Percentiles rank a stretch among this genome's conserved stretches.
Evolutionary conservation across 148 eudicot genomes (phyloP).

Genomic region (Chenopodium formosanum): DNA sequence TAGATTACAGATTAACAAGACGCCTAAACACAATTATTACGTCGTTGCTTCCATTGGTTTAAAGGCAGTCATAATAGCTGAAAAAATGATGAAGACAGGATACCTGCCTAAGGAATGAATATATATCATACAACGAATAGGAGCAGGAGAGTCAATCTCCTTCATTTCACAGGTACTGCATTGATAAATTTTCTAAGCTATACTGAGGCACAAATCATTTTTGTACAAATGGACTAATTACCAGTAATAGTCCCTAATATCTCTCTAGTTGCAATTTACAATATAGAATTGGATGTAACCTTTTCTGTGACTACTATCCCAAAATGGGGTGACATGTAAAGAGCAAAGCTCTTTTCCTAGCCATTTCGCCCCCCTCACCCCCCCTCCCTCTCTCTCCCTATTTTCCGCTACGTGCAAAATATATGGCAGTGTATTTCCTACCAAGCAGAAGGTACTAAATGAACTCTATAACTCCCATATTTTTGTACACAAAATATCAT

Average conservation of each 20-base stretch:
- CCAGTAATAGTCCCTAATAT: not conserved
- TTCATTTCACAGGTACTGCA: not conserved
- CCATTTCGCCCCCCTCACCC: not conserved
- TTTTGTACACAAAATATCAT: not conserved
- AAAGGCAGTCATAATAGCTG: too few relatives aligned
- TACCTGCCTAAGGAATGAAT: not conserved
- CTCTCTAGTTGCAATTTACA: conserved; percentile 11
- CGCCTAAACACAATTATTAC: too few relatives aligned
- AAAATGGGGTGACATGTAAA: conserved; percentile 18
- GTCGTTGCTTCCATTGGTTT: too few relatives aligned
- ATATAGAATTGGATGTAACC: not conserved
- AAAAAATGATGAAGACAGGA: too few relatives aligned
- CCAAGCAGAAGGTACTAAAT: conserved; percentile 4
- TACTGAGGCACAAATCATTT: not conserved
- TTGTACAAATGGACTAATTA: conserved; percentile 19
- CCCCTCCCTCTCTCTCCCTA: not conserved
- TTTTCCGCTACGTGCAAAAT: not conserved
- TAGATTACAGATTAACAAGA: too few relatives aligned
- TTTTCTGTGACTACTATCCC: conserved; percentile 10
- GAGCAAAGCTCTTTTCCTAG: not conserved
- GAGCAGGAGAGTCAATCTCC: not conserved
- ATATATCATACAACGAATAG: not conserved
- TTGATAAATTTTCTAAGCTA: not conserved
- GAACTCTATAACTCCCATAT: not conserved
- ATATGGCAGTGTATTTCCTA: not conserved